Evolutionary conservation across 345 rosid species (phyloP), one percentile per base, ranked within the genome.

Genomic region (Erysimum cheiranthoides): DNA sequence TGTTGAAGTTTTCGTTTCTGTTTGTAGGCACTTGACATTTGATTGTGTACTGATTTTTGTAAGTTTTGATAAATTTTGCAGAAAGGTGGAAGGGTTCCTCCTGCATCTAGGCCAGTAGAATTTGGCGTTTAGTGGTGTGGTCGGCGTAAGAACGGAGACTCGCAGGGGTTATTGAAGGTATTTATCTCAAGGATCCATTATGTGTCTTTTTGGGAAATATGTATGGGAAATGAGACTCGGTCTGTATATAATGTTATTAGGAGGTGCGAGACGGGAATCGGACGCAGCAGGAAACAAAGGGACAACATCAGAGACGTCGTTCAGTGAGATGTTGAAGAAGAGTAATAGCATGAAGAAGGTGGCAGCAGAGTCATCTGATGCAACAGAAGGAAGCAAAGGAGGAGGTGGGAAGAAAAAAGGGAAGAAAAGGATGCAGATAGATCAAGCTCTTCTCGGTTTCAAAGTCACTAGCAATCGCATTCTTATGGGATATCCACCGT

Each of bases 391-490:
- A n/a, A 75, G 70, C 10, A 79, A 81, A 63, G 72, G 85, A 5
- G 72, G 85, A 3, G 79, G 73, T 31, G 79, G 79, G 18, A 92
- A 90, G 79, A 93, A 86, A 90, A 93, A 93, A 76, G 98, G 95
- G 58, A 93, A 93, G 84, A 90, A 89, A 74, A 93, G 95, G 64
- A 85, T 87, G 75, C 98, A 93, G 69, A 87, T 90, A 1, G 95
- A 93, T 80, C 97, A 90, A 0, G 86, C 97, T 27, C 97, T 91
- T 65, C 90, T 93, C 46, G 98, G 98, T 30, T 93, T 93, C 72
- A 93, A 91, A 69, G 96, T 93, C 27, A 73, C 91, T 2, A 93
- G 98, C 87, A 93, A 93, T 68, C 98, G 97, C 5, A 90, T 93
- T 17, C 85, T 93, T 85, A 93, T 91, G 97, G 98, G 96, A 93